Conservation (phyloP, 208 protist genomes). For the Leishmania tarentolae region DNA sequence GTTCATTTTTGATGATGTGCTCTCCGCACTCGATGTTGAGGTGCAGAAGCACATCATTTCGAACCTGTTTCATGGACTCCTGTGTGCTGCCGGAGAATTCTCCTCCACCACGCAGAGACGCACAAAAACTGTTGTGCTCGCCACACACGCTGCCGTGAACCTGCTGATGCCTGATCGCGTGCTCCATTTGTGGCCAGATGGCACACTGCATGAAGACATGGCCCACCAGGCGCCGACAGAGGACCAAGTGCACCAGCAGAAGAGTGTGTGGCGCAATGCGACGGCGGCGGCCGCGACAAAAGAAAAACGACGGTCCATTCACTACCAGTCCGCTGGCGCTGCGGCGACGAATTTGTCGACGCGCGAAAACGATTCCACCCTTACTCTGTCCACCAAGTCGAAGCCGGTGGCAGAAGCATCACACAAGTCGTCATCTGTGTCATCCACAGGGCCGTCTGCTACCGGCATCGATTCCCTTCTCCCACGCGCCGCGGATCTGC, state of each 20-base stretch:
- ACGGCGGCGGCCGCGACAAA: conserved; percentile 33
- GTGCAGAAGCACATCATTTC: conserved; percentile 82
- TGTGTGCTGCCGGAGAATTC: conserved; percentile 21
- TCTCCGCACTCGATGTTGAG: conserved; percentile 93
- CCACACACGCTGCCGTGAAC: conserved; percentile 39
- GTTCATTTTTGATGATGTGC: conserved; percentile 92
- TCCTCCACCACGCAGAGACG: background rate
- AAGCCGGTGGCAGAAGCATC: background rate
- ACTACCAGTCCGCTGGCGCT: conserved; percentile 7
- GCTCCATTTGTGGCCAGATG: conserved; percentile 39
- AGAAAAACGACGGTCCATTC: conserved; percentile 13
- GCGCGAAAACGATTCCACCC: background rate
- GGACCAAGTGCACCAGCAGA: conserved; percentile 33
- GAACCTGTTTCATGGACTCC: conserved; percentile 68
- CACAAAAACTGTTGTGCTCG: conserved; percentile 58
- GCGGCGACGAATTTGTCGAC: background rate
- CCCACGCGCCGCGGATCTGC: conserved; percentile 36
- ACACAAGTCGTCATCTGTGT: background rate
- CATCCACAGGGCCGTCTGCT: conserved; percentile 6
- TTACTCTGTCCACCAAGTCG: background rate
- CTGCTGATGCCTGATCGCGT: conserved; percentile 56
- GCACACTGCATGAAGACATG: conserved; percentile 45
- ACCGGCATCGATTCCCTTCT: conserved; percentile 36
- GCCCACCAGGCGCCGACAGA: conserved; percentile 26
- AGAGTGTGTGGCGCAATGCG: conserved; percentile 38